Conservation (phyloP, 2,329 filamentous ascomycete genomes). For the Xylaria sp. region DNA sequence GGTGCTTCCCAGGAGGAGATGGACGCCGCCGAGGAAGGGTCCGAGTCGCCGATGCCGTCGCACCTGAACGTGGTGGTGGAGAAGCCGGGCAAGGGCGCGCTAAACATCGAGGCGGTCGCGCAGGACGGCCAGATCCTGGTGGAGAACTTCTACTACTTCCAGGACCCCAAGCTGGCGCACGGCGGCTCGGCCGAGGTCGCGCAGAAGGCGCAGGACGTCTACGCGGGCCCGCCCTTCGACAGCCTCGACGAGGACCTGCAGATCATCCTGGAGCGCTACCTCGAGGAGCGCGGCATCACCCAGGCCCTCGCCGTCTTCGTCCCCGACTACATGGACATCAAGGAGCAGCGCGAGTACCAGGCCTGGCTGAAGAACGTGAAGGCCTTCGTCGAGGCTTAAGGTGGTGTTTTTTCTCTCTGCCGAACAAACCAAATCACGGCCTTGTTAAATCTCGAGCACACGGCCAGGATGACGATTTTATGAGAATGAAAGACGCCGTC, state of each 20-base stretch:
- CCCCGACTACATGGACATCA: slow-evolving; percentile 94
- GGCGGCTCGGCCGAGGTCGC: slow-evolving; percentile 74
- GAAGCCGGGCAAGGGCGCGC: slow-evolving; percentile 81
- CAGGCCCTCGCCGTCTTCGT: slow-evolving; percentile 85
- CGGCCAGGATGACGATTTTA: not conserved
- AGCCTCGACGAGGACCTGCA: slow-evolving; percentile 97
- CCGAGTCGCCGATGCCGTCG: slow-evolving; percentile 71
- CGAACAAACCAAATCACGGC: too few species aligned
- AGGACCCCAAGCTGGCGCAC: slow-evolving; percentile 75
- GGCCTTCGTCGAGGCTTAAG: slow-evolving; percentile 75
- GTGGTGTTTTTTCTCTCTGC: not conserved
- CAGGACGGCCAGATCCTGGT: slow-evolving; percentile 86
- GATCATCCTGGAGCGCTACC: slow-evolving; percentile 86
- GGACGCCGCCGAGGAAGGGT: too few species aligned
- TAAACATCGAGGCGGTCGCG: slow-evolving; percentile 83
- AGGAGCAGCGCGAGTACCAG: slow-evolving; percentile 98
- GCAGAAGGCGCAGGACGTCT: slow-evolving; percentile 75
- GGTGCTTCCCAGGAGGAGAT: slow-evolving; percentile 58
- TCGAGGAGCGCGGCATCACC: slow-evolving; percentile 93
- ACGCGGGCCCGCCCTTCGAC: slow-evolving; percentile 89
- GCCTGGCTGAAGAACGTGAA: slow-evolving; percentile 88
- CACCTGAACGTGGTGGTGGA: slow-evolving; percentile 85
- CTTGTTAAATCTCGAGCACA: not conserved
- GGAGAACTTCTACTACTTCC: slow-evolving; percentile 89
- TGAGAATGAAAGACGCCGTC: not conserved